Evolutionary conservation across 768 basidiomycete genomes (phyloP).

Genomic region (Auricularia sp.): DNA sequence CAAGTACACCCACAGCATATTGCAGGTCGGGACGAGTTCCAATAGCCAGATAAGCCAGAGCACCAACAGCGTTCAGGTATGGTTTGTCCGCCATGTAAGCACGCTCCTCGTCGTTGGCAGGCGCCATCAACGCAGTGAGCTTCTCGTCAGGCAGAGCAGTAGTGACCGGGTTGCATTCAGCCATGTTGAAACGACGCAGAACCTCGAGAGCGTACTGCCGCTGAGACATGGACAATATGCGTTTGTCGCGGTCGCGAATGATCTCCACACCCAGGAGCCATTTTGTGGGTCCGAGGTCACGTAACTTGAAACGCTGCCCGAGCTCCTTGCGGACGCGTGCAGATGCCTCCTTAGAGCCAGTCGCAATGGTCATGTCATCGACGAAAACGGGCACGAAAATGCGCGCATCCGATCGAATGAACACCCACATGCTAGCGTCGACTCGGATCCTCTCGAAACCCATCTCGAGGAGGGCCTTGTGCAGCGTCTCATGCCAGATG

Average conservation of each 20-base stretch:
- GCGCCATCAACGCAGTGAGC: slow-evolving; percentile 5
- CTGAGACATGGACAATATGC: background rate
- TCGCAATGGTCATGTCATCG: slow-evolving; percentile 2
- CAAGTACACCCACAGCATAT: slow-evolving; percentile 21
- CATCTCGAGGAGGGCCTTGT: slow-evolving; percentile 16
- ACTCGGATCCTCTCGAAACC: slow-evolving; percentile 7
- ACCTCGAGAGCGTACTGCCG: background rate
- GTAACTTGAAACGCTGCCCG: slow-evolving; percentile 18
- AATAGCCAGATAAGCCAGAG: slow-evolving; percentile 23
- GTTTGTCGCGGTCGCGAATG: background rate
- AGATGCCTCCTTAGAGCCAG: background rate
- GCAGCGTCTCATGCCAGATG: slow-evolving; percentile 18
- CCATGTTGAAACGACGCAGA: background rate
- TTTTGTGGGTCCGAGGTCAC: slow-evolving; percentile 9
- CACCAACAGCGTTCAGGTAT: slow-evolving; percentile 22
- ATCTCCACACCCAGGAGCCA: slow-evolving; percentile 3
- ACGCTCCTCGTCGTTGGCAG: slow-evolving; percentile 7
- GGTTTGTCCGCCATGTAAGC: slow-evolving; percentile 16
- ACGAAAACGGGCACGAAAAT: slow-evolving; percentile 16
- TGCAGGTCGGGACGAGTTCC: slow-evolving; percentile 28
- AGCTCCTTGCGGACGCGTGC: slow-evolving; percentile 17
- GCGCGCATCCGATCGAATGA: background rate
- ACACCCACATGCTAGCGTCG: slow-evolving; percentile 26
- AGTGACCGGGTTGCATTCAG: background rate
- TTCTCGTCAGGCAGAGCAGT: background rate